Evolutionary conservation across 305 asterid species (phyloP).

Genomic region (Solanum hybrid): DNA sequence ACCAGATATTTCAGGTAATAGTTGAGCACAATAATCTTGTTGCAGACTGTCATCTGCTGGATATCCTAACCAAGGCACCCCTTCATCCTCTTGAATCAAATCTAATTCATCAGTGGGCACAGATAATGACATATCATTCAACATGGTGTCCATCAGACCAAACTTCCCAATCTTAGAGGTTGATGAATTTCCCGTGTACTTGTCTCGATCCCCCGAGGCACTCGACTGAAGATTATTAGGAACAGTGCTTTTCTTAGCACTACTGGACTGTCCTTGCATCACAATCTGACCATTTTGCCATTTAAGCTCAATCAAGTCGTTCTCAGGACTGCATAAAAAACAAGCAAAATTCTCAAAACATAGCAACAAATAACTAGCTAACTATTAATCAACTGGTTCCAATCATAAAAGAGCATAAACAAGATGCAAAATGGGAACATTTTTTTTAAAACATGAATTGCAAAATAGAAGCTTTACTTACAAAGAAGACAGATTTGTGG

Average conservation of each 20-base stretch:
- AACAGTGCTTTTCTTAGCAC: slow-evolving; percentile 27
- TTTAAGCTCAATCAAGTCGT: slow-evolving; percentile 62
- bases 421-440: neutral
- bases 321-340: slow-evolving; percentile 39
- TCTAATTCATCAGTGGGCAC: slow-evolving; percentile 43
- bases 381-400: neutral
- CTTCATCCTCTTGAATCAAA: slow-evolving; percentile 56
- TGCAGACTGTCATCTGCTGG: slow-evolving; percentile 36
- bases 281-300: slow-evolving; percentile 79
- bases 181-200: slow-evolving; percentile 14
- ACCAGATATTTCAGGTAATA: slow-evolving; percentile 62
- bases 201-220: slow-evolving; percentile 23
- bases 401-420: slow-evolving; percentile 1
- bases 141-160: slow-evolving; percentile 30
- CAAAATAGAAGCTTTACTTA: slow-evolving; percentile 17
- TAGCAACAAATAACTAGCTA: neutral
- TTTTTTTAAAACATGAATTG: neutral
- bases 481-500: slow-evolving; percentile 32
- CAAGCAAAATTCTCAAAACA: slow-evolving; percentile 10
- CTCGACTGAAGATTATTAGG: slow-evolving; percentile 16
- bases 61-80: slow-evolving; percentile 66
- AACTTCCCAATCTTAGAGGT: slow-evolving; percentile 38
- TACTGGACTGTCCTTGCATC: slow-evolving; percentile 64
- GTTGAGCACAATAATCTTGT: slow-evolving; percentile 41
- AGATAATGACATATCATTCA: slow-evolving; percentile 38